Percentiles rank a stretch among this genome's conserved stretches.
These are phyloP conservation scores for Trichopus zeylanicus DNA, from an alignment of 116 monocot genomes.

Conservation along the genomic window DNA sequence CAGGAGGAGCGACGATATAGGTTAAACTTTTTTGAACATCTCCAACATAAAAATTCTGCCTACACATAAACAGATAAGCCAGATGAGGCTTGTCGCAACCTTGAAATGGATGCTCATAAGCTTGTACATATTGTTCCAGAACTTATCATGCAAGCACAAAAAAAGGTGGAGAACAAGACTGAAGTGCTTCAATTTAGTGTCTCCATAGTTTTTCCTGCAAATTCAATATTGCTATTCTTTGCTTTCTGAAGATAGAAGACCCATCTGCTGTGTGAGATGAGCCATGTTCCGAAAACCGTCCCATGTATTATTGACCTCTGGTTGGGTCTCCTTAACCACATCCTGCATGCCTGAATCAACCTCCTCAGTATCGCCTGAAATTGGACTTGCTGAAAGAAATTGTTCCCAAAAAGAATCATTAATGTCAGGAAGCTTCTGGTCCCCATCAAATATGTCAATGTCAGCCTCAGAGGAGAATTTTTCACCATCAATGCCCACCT, in stretches of 20 bases:
- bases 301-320: constrained; percentile 2
- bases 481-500: constrained; percentile 4
- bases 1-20: too few relatives aligned
- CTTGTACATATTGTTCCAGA: too few relatives aligned
- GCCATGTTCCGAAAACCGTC: constrained; percentile 15
- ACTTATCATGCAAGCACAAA: too few relatives aligned
- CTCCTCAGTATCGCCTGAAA: constrained; percentile 23
- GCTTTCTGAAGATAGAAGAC: constrained; percentile 12
- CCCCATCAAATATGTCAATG: constrained; percentile 7
- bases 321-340: constrained; percentile 8
- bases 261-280: constrained; percentile 40
- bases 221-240: not conserved
- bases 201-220: too few relatives aligned
- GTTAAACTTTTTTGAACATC: too few relatives aligned
- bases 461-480: not conserved
- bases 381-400: constrained; percentile 23
- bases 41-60: too few relatives aligned
- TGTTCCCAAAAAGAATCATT: constrained; percentile 45
- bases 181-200: too few relatives aligned
- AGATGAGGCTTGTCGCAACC: too few relatives aligned
- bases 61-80: too few relatives aligned
- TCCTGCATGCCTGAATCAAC: constrained; percentile 17
- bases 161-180: too few relatives aligned
- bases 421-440: constrained; percentile 27
- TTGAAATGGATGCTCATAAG: too few relatives aligned